Percentiles rank a stretch among this genome's conserved stretches.
These are phyloP conservation scores for Heliocybe sulcata DNA, from an alignment of 1,284 basidiomycete species.

Conservation along the genomic window DNA sequence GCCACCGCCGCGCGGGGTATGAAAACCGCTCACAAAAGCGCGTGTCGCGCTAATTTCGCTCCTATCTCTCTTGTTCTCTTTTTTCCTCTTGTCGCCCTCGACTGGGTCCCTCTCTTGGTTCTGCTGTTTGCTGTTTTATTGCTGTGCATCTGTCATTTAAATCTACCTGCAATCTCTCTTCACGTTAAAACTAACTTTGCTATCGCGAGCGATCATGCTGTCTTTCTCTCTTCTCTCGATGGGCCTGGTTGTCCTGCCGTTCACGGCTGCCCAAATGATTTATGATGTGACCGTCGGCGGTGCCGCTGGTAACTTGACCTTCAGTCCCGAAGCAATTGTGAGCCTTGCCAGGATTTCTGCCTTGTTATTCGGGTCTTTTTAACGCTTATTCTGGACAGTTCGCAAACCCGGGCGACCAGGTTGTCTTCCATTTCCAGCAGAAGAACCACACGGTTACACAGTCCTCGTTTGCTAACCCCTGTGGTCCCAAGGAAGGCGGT, in stretches of 20 bases:
- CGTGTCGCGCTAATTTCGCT: neutral
- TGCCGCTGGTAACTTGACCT: slow-evolving; percentile 31
- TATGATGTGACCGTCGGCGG: slow-evolving; percentile 50
- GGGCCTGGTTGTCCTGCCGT: slow-evolving; percentile 37
- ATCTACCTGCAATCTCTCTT: slow-evolving; percentile 2
- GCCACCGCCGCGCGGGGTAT: neutral
- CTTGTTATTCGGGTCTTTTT: slow-evolving; percentile 3
- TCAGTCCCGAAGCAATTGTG: slow-evolving; percentile 46
- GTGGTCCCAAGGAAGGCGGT: slow-evolving; percentile 38
- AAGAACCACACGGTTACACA: slow-evolving; percentile 54
- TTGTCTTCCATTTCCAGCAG: slow-evolving; percentile 48
- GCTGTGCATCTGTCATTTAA: neutral
- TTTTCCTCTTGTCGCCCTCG: neutral
- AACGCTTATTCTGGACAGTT: slow-evolving; percentile 20
- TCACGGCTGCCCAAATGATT: slow-evolving; percentile 34
- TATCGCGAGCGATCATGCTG: slow-evolving; percentile 41
- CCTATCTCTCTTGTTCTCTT: neutral
- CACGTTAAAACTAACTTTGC: neutral
- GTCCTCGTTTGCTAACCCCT: slow-evolving; percentile 47
- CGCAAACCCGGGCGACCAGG: slow-evolving; percentile 46
- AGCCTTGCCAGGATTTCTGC: slow-evolving; percentile 16
- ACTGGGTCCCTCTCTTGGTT: neutral
- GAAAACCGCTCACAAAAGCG: neutral
- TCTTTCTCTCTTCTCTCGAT: slow-evolving; percentile 28
- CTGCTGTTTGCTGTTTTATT: neutral